phyloP scores from a whole-genome alignment of 371 early-diverging fungal species.

The Circinella umbellata region DNA sequence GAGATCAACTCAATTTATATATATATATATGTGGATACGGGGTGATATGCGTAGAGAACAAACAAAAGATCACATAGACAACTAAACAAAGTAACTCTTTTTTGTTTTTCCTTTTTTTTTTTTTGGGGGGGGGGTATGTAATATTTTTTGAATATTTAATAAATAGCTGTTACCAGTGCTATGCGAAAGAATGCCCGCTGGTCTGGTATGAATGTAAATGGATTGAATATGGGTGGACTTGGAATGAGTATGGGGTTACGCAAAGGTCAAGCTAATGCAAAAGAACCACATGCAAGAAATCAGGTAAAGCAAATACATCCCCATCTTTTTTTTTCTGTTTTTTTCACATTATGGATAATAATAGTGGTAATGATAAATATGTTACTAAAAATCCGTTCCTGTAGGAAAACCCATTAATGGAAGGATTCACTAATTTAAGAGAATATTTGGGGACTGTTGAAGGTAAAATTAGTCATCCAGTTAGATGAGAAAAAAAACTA shows the following conservation, averaged over 20 bases:
- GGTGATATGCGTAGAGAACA: too few species aligned
- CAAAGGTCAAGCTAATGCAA: conserved; percentile 45
- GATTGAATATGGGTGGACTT: conserved; percentile 65
- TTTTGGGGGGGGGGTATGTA: too few species aligned
- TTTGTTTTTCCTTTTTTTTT: too few species aligned
- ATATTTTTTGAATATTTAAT: too few species aligned
- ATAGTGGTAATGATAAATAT: conserved; percentile 19
- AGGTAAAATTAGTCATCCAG: conserved; percentile 39
- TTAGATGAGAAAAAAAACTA: neutral
- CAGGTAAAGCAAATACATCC: conserved; percentile 34
- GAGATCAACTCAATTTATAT: neutral
- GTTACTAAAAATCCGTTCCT: neutral
- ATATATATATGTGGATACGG: too few species aligned
- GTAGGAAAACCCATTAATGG: conserved; percentile 76
- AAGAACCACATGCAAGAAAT: conserved; percentile 44
- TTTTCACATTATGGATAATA: neutral
- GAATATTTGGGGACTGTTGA: conserved; percentile 64
- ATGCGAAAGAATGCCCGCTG: conserved; percentile 91
- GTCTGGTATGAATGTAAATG: conserved; percentile 71
- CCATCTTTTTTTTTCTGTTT: too few species aligned
- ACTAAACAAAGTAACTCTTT: too few species aligned
- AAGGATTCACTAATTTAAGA: conserved; percentile 73
- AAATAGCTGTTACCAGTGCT: conserved; percentile 69
- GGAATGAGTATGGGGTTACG: conserved; percentile 74
- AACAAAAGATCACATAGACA: too few species aligned